Conservation (phyloP, 148 eudicot genomes). For the Chenopodium album region DNA sequence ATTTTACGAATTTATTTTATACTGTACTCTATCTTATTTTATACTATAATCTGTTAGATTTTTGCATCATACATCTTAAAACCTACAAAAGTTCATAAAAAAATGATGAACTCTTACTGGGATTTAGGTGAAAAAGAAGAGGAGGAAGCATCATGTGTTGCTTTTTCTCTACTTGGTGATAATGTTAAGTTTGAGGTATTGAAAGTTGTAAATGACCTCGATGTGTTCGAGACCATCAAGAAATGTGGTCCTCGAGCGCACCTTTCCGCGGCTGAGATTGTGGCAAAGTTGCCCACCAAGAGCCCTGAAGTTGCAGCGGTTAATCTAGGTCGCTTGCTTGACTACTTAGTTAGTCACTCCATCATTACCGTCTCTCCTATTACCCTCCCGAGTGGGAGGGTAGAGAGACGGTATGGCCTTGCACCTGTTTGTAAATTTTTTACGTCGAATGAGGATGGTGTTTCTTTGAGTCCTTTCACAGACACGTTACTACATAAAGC, state of each 20-base stretch:
- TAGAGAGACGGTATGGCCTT: conserved; percentile 49
- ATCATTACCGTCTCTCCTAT: conserved; percentile 40
- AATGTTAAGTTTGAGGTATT: conserved; percentile 1
- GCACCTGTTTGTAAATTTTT: conserved; percentile 54
- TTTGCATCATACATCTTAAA: too few relatives aligned
- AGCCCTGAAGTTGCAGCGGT: conserved; percentile 14
- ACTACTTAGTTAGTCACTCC: conserved; percentile 44
- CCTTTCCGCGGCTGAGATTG: conserved; percentile 47
- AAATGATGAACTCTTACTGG: not conserved
- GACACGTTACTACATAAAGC: not conserved
- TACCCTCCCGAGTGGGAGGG: conserved; percentile 22
- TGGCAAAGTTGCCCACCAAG: conserved; percentile 38
- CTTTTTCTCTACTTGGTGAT: not conserved
- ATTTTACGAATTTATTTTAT: too few relatives aligned
- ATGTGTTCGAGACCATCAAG: conserved; percentile 22
- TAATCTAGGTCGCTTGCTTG: conserved; percentile 54
- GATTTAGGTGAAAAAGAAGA: not conserved
- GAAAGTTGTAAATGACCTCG: conserved; percentile 1
- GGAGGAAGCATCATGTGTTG: not conserved
- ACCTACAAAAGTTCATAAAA: not conserved
- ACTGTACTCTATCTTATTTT: too few relatives aligned
- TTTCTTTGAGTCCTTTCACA: not conserved
- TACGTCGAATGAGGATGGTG: conserved; percentile 51
- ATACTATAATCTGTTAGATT: too few relatives aligned
- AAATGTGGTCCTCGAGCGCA: conserved; percentile 39